Evolutionary conservation across 805 yeast genomes (phyloP), one percentile per base, ranked within the genome.

Genomic region (Yamadazyma philogaea): DNA sequence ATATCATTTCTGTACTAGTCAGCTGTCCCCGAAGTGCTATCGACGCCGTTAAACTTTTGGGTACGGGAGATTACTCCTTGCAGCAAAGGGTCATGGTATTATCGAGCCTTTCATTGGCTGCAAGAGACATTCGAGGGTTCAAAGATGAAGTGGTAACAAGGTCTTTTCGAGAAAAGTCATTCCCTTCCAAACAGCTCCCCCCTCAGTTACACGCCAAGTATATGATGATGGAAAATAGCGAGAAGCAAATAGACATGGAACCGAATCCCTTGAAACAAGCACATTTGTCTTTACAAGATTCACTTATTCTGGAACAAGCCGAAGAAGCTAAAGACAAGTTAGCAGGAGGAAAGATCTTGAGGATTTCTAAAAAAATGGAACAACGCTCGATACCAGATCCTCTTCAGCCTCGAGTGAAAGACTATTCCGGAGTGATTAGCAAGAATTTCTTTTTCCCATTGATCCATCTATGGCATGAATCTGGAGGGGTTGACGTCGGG

Each of bases 31-130:
- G 43, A 2, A 52, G 68, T 2, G 79, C 87, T 0, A 55, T 64
- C 1, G 68, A 72, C 20, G 56, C 81, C 0, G 60, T 77, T 31
- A 56, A 67, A 20, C 58, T 82, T 14, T 64, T 89, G 14, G 65
- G 78, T 27, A 69, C 74, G 0, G 89, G 90, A 0, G 99, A 91
- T 54, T 79, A 84, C 47, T 87, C 96, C 0, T 59, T 93, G 15
- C 93, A 85, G 47, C 90, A 83, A 46, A 63, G 98, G 37, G 70
- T 90, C 63, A 64, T 77, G 21, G 68, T 90, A 7, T 60, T 93
- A 15, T 78, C 90, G 4, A 66, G 86, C 0, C 56, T 87, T 10
- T 82, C 90, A 0, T 63, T 89, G 18, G 77, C 86, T 2, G 87
- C 89, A 0, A 63, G 96, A 46, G 88, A 85, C 48, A 66, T 89